Conservation (phyloP, 2,329 filamentous ascomycete genomes). For the Colletotrichum trifolii region DNA sequence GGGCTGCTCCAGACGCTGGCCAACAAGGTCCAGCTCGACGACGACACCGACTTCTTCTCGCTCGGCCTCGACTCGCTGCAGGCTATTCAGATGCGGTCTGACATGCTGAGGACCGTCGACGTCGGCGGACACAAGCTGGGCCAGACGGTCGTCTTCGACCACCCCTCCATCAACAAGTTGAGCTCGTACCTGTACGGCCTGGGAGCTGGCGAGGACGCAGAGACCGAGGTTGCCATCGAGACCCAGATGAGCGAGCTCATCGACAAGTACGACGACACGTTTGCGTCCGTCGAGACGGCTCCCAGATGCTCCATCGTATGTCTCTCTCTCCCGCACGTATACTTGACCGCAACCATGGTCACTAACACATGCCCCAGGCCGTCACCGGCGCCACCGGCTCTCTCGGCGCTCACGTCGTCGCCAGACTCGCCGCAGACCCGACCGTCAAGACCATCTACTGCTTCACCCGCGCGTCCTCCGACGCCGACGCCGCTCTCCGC, state of each 20-base stretch:
- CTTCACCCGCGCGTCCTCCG: slow-evolving; percentile 57
- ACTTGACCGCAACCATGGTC: accelerated
- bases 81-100: slow-evolving; percentile 64
- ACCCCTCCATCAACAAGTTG: slow-evolving; percentile 59
- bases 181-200: slow-evolving; percentile 57
- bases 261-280: slow-evolving; percentile 39
- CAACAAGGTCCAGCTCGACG: slow-evolving; percentile 40
- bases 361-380: slow-evolving; percentile 44
- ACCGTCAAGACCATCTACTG: slow-evolving; percentile 65
- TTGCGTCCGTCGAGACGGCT: background rate
- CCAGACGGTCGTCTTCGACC: slow-evolving; percentile 70
- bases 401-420: slow-evolving; percentile 69
- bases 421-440: slow-evolving; percentile 67
- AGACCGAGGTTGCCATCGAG: slow-evolving; percentile 43
- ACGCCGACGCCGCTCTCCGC: slow-evolving; percentile 39
- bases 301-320: slow-evolving; percentile 16
- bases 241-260: slow-evolving; percentile 42
- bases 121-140: slow-evolving; percentile 58
- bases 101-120: slow-evolving; percentile 62
- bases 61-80: slow-evolving; percentile 69
- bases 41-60: slow-evolving; percentile 67
- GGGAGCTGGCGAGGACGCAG: slow-evolving; percentile 47
- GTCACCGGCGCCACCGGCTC: slow-evolving; percentile 75
- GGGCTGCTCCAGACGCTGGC: slow-evolving; percentile 43
- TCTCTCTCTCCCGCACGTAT: background rate